These are phyloP conservation scores for Nidularia pulvinata DNA, from an alignment of 768 basidiomycete species.

Conservation along the genomic window DNA sequence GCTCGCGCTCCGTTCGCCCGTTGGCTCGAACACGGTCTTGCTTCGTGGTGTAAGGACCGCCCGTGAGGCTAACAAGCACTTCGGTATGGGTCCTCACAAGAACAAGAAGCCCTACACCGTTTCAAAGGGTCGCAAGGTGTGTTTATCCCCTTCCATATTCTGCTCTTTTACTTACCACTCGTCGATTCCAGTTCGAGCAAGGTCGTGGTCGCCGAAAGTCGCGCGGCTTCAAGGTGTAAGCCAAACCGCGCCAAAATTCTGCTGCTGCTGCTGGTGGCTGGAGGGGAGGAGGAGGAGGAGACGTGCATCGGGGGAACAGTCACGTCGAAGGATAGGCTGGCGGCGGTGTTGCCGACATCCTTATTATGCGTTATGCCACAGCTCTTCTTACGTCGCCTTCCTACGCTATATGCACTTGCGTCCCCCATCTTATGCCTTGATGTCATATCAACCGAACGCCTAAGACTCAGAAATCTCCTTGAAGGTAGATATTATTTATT, in stretches of 20 bases:
- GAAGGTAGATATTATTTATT: too few species aligned
- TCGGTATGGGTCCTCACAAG: conserved; percentile 98
- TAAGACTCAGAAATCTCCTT: too few species aligned
- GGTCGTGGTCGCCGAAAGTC: conserved; percentile 99
- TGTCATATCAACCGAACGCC: not conserved
- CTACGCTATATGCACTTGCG: conserved; percentile 21
- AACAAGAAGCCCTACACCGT: conserved; percentile 97
- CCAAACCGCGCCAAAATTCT: conserved; percentile 17
- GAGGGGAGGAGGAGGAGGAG: not conserved
- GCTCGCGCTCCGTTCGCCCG: conserved; percentile 92
- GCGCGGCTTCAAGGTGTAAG: conserved; percentile 94
- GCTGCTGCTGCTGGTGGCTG: not conserved
- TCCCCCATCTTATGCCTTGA: conserved; percentile 15
- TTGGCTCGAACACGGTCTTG: conserved; percentile 93
- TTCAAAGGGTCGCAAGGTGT: conserved; percentile 95
- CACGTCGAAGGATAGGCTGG: not conserved
- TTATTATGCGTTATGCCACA: not conserved
- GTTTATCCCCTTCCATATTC: conserved; percentile 1
- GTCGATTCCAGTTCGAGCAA: conserved; percentile 76
- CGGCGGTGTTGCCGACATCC: not conserved
- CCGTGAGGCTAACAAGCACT: conserved; percentile 96
- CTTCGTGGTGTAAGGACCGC: conserved; percentile 92
- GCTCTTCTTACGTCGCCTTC: conserved; percentile 5
- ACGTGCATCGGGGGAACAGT: not conserved
- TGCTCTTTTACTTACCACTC: not conserved